Percentiles rank a stretch among this genome's conserved stretches.
Evolutionary conservation across 1,284 basidiomycete genomes (phyloP).

Genomic region (Apiotrichum brassicae): DNA sequence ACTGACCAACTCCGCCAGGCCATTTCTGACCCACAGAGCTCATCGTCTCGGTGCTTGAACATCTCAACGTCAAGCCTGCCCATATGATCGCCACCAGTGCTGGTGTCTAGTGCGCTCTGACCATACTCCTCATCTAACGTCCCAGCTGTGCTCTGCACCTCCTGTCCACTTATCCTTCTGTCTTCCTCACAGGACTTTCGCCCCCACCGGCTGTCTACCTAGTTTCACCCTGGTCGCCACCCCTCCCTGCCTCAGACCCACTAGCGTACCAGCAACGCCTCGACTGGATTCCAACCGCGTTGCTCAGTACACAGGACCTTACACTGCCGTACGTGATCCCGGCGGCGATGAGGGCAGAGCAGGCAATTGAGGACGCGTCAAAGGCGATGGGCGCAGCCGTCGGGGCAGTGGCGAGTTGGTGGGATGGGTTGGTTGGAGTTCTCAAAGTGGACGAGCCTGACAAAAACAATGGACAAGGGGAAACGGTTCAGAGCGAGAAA

Average conservation of each 20-base stretch:
- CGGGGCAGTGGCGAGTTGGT: constrained; percentile 9
- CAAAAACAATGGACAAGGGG: no score
- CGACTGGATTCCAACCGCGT: constrained; percentile 35
- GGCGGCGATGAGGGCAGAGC: constrained; percentile 8
- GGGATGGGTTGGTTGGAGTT: not conserved
- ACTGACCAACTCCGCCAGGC: no score
- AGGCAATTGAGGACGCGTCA: constrained; percentile 6
- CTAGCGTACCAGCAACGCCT: constrained; percentile 37
- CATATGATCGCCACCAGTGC: constrained; percentile 38
- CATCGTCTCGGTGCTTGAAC: constrained; percentile 38
- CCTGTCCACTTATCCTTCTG: constrained; percentile 23
- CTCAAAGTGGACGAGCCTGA: no score
- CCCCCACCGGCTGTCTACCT: constrained; percentile 35
- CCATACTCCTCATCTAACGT: not conserved
- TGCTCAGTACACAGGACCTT: constrained; percentile 38
- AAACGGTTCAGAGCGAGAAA: constrained; percentile 1
- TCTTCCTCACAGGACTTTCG: constrained; percentile 23
- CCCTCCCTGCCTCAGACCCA: constrained; percentile 28
- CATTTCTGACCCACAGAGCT: no score
- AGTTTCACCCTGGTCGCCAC: constrained; percentile 41
- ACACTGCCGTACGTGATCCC: constrained; percentile 20
- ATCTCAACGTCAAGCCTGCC: constrained; percentile 29
- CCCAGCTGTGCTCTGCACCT: constrained; percentile 37
- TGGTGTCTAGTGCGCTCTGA: constrained; percentile 38
- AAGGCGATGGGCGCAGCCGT: constrained; percentile 11